Conservation (phyloP, 129 eudicot species). For the Calendula officinalis region DNA sequence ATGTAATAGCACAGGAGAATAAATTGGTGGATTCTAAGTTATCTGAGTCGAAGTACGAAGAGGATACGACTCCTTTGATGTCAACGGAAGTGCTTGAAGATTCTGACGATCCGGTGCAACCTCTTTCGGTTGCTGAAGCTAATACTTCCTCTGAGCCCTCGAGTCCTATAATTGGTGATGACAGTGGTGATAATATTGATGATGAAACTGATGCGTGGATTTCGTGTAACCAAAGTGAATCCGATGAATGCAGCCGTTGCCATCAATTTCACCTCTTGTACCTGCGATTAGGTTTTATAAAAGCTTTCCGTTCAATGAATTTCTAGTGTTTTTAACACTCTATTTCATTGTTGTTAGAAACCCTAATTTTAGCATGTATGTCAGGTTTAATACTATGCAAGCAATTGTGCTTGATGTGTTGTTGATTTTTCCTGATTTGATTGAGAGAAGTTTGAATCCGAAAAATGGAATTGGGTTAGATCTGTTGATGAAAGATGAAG, state of each 20-base stretch:
- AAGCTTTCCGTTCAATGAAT: slow-evolving; percentile 85
- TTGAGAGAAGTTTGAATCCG: slow-evolving; percentile 72
- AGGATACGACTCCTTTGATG: slow-evolving; percentile 6
- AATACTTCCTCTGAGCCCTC: too few relatives aligned
- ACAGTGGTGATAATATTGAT: slow-evolving; percentile 4
- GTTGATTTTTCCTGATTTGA: slow-evolving; percentile 84
- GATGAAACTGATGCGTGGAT: slow-evolving; percentile 38
- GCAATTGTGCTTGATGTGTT: slow-evolving; percentile 94
- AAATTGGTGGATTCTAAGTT: neutral
- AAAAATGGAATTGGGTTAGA: slow-evolving; percentile 86
- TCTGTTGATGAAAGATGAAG: slow-evolving; percentile 89
- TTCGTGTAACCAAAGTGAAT: slow-evolving; percentile 18
- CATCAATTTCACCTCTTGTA: slow-evolving; percentile 56
- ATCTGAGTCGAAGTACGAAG: neutral
- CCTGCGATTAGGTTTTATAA: slow-evolving; percentile 86
- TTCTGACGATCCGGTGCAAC: slow-evolving; percentile 11
- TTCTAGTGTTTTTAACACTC: slow-evolving; percentile 64
- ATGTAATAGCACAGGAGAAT: neutral
- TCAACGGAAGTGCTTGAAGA: slow-evolving; percentile 14
- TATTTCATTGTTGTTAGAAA: slow-evolving; percentile 90
- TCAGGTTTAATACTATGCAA: slow-evolving; percentile 98
- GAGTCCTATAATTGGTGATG: neutral
- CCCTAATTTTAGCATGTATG: slow-evolving; percentile 84
- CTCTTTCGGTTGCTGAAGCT: neutral
- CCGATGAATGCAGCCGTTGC: slow-evolving; percentile 8